Evolutionary conservation across 2,329 filamentous ascomycete species (phyloP).

Genomic region (Verticillium albo-atrum): DNA sequence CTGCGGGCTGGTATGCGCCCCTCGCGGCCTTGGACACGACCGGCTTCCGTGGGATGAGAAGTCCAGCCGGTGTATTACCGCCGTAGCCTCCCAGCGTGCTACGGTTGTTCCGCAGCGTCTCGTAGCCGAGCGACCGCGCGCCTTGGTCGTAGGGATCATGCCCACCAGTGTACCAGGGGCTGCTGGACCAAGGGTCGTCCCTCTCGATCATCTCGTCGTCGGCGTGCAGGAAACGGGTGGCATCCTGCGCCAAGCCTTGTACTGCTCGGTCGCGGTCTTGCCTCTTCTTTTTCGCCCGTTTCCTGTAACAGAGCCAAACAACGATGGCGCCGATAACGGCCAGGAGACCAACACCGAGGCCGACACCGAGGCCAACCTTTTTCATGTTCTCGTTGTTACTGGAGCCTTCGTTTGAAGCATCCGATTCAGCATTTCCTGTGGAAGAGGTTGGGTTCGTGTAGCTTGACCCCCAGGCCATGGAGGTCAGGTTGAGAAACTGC

Average conservation of each 20-base stretch:
- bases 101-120: slow-evolving; percentile 36
- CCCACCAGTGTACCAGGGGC: slow-evolving; percentile 41
- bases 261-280: slow-evolving; percentile 39
- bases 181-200: slow-evolving; percentile 25
- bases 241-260: slow-evolving; percentile 45
- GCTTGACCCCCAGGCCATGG: slow-evolving; percentile 45
- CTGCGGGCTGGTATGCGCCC: slow-evolving; percentile 13
- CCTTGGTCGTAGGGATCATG: slow-evolving; percentile 35
- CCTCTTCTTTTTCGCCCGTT: slow-evolving; percentile 23
- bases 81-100: slow-evolving; percentile 16
- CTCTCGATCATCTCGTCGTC: slow-evolving; percentile 43
- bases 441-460: slow-evolving; percentile 42
- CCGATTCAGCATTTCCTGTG: slow-evolving; percentile 12
- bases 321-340: slow-evolving; percentile 42
- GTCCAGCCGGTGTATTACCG: slow-evolving; percentile 11
- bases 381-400: slow-evolving; percentile 19
- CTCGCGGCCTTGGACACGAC: slow-evolving; percentile 14
- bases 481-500: slow-evolving; percentile 55
- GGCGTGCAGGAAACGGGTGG: slow-evolving; percentile 36
- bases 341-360: slow-evolving; percentile 59
- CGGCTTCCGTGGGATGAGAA: slow-evolving; percentile 27
- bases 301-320: slow-evolving; percentile 46
- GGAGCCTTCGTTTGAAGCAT: background rate
- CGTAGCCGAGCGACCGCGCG: slow-evolving; percentile 42
- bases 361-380: slow-evolving; percentile 58